Evolutionary conservation across 805 yeast genomes (phyloP).

Genomic region (Candida anglica): DNA sequence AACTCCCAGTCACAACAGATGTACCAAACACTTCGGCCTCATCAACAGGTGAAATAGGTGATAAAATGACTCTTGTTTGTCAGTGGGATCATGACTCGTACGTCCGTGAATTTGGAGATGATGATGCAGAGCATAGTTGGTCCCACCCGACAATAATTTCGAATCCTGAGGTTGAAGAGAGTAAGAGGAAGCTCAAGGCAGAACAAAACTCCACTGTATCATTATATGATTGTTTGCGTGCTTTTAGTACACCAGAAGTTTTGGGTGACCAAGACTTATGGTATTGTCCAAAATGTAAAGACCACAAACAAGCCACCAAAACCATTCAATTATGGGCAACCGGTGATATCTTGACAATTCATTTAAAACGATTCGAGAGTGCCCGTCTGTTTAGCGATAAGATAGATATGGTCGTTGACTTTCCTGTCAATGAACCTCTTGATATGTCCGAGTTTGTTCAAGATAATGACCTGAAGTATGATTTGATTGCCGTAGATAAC

Average conservation of each 20-base stretch:
- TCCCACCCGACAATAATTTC: conserved; percentile 38
- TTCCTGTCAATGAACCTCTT: conserved; percentile 80
- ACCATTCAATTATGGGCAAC: conserved; percentile 90
- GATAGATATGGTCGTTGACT: conserved; percentile 77
- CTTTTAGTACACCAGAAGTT: conserved; percentile 78
- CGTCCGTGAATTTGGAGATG: conserved; percentile 50
- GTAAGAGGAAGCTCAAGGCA: conserved; percentile 28
- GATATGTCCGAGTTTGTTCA: conserved; percentile 62
- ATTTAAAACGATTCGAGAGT: conserved; percentile 84
- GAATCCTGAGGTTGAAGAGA: conserved; percentile 54
- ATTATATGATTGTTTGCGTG: conserved; percentile 67
- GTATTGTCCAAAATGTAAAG: conserved; percentile 90
- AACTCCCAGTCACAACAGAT: conserved; percentile 1
- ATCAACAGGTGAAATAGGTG: too few relatives aligned
- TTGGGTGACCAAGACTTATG: conserved; percentile 86
- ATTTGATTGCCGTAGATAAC: conserved; percentile 88
- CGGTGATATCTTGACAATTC: conserved; percentile 87
- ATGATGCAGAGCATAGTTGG: conserved; percentile 56
- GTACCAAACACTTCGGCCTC: too few relatives aligned
- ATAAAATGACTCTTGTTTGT: conserved; percentile 43
- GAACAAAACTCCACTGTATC: conserved; percentile 44
- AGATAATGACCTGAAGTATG: conserved; percentile 51
- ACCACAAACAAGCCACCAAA: conserved; percentile 86
- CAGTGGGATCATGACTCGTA: conserved; percentile 57
- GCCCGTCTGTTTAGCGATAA: conserved; percentile 85